A percentile compares a stretch with the other conserved stretches of the same genome.
Evolutionary conservation across 116 monocot species (phyloP).

Genomic region (Papilionanthe hybrid): DNA sequence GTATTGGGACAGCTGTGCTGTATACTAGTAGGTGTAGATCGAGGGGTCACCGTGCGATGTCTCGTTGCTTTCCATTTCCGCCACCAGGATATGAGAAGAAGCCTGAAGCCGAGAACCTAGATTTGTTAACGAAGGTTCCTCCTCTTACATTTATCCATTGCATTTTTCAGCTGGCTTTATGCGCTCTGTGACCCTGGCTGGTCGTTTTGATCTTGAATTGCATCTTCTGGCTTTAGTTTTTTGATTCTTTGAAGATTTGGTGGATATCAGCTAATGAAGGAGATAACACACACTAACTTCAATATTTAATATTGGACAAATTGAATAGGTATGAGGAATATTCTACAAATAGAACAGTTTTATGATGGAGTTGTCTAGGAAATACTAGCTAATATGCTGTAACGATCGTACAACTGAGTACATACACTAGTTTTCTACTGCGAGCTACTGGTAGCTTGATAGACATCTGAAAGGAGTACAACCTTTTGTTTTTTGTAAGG

Average conservation of each 20-base stretch:
- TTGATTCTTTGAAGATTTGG: background rate
- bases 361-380: background rate
- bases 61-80: conserved; percentile 81
- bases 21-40: conserved; percentile 18
- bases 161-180: background rate
- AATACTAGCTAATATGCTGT: background rate
- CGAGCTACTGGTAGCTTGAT: background rate
- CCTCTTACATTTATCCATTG: conserved; percentile 6
- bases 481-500: background rate
- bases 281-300: background rate
- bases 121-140: conserved; percentile 56
- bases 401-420: background rate
- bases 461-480: background rate
- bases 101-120: conserved; percentile 20
- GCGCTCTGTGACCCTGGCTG: background rate
- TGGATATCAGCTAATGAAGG: background rate
- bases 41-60: conserved; percentile 43
- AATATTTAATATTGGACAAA: background rate
- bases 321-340: background rate
- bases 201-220: background rate
- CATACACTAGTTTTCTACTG: background rate
- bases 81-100: conserved; percentile 68
- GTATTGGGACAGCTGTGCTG: conserved; percentile 30
- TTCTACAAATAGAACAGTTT: background rate
- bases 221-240: background rate